Percentiles rank a stretch among this genome's conserved stretches.
Conservation (phyloP, 495 filamentous ascomycete species). For the Cercophora newfieldiana region DNA sequence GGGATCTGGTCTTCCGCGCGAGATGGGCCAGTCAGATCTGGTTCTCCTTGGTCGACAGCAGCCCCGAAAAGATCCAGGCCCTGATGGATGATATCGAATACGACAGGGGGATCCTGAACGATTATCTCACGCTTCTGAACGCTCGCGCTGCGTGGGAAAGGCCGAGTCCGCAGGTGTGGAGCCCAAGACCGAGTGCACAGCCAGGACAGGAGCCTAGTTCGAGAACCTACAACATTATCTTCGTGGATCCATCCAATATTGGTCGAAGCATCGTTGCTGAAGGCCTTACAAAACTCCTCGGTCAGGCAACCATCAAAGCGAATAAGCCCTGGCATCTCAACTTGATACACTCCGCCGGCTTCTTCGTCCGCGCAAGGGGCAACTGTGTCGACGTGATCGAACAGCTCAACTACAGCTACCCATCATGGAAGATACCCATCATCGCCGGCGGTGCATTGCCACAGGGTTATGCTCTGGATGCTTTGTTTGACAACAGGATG, state of each 20-base stretch:
- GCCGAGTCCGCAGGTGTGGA: too few relatives aligned
- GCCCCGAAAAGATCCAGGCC: conserved; percentile 27
- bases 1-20: conserved; percentile 21
- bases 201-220: neutral
- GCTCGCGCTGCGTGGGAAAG: too few relatives aligned
- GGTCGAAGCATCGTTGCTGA: conserved; percentile 28
- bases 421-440: conserved; percentile 15
- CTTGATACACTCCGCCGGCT: conserved; percentile 25
- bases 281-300: conserved; percentile 21
- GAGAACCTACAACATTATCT: conserved; percentile 20
- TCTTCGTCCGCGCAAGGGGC: conserved; percentile 23
- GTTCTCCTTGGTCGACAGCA: conserved; percentile 29
- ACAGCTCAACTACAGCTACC: conserved; percentile 22
- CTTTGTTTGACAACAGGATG: conserved; percentile 30
- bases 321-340: conserved; percentile 22
- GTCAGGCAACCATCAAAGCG: conserved; percentile 11
- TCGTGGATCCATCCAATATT: conserved; percentile 29
- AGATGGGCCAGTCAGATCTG: conserved; percentile 23
- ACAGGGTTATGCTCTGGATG: neutral
- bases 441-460: conserved; percentile 17
- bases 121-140: conserved; percentile 25
- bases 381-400: conserved; percentile 21
- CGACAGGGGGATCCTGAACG: conserved; percentile 13
- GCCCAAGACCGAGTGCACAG: neutral
- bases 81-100: conserved; percentile 31